These are phyloP conservation scores for Tolypocladium cylindrosporum DNA, from an alignment of 2,329 filamentous ascomycete genomes.

Conservation along the genomic window DNA sequence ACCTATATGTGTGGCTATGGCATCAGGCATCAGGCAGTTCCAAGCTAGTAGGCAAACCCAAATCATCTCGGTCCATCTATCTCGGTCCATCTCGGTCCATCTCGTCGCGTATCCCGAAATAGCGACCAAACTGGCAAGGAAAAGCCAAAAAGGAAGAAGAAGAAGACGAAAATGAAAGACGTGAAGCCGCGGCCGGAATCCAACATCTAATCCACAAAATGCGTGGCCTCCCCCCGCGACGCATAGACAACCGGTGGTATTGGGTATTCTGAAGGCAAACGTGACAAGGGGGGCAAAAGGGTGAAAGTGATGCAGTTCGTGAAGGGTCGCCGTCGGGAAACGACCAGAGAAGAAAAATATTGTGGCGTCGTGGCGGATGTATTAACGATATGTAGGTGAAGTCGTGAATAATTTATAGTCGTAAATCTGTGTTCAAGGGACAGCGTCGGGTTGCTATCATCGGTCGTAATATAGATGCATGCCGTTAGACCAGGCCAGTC, in stretches of 20 bases:
- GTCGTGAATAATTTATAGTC: background rate
- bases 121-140: background rate
- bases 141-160: background rate
- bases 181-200: background rate
- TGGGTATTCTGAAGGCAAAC: background rate
- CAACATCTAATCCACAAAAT: background rate
- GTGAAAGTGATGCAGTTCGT: background rate
- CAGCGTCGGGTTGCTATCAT: background rate
- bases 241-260: background rate
- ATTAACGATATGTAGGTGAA: background rate
- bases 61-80: background rate
- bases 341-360: background rate
- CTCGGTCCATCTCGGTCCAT: background rate
- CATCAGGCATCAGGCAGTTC: too few species aligned
- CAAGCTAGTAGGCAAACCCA: background rate
- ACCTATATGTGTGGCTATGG: background rate
- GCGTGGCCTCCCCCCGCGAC: background rate
- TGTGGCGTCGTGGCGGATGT: background rate
- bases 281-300: background rate
- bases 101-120: background rate
- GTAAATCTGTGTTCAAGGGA: background rate
- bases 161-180: background rate
- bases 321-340: background rate
- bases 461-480: background rate
- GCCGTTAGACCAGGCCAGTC: conserved; percentile 19